Evolutionary conservation across 257 asterid species (phyloP), one percentile per base, ranked within the genome.

Genomic region (Solanum pimpinellifolium): DNA sequence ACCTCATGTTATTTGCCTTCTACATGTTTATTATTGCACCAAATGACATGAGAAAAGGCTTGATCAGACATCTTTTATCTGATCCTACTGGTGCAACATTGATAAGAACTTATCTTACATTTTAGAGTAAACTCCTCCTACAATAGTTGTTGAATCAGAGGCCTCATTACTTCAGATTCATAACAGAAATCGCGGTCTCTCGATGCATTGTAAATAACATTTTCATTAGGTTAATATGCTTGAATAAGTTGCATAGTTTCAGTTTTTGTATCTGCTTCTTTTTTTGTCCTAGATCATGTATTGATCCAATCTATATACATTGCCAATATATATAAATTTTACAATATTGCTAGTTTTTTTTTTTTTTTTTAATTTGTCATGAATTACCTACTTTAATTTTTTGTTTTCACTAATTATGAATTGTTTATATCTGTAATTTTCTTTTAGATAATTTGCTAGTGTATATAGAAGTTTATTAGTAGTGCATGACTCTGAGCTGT

Each of bases 1-100:
- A 97, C 88, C 99, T 97, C 33, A 77, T 96, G 83, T 83, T 97
- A 85, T 97, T 97, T 73, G 97, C 99, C 20, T 88, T 97, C 15
- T 97, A 96, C 80, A 97, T 97, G 99, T 97, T 97, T 87, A 88
- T 96, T 37, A 93, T 97, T 87, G 98, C 99, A 37, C 99, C 99
- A 18, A 96, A 96, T 85, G 98, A 93, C 90, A 89, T 97, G 96
- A 94, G 99, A 90, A 96, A 93, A 93, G 35, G 92, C 92, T 95
- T 97, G 33, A 93, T 97, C 91, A 94, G 91, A 90, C 99, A 97
- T 90, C 98, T 97, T 21, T 85, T 97, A 84, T 94, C 98, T 83
- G 99, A 97, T 92, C 99, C 99, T 5, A 95, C 99, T 11, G 99
- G 99, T 52, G 93, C 92, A 70, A 97, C 91, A 29, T 93, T 97